A percentile compares a stretch with the other conserved stretches of the same genome.
phyloP scores from a whole-genome alignment of 2,329 filamentous ascomycete species.

The Harringtonia aguacate region DNA sequence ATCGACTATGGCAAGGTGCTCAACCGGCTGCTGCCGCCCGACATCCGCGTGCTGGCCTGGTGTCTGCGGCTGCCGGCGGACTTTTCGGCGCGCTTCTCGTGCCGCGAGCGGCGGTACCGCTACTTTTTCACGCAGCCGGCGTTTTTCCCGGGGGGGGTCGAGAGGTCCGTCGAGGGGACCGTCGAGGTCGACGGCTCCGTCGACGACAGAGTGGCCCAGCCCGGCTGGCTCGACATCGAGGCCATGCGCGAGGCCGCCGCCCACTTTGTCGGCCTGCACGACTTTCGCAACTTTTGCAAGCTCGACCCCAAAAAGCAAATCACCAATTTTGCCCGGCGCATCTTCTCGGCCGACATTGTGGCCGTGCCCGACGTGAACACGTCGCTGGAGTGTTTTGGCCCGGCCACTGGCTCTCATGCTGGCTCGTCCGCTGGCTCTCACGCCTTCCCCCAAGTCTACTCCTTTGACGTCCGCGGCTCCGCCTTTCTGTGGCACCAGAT shows the following conservation, averaged over 20 bases:
- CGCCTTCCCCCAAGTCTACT: conserved; percentile 57
- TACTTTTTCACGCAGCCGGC: conserved; percentile 98
- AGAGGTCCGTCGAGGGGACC: no score
- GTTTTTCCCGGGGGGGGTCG: conserved; percentile 60
- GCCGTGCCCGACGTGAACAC: conserved; percentile 47
- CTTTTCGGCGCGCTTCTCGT: conserved; percentile 90
- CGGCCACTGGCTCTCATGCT: no score
- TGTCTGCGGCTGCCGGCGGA: conserved; percentile 67
- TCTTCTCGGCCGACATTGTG: conserved; percentile 72
- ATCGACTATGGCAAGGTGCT: conserved; percentile 73
- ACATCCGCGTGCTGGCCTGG: conserved; percentile 90
- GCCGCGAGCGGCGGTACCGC: conserved; percentile 79
- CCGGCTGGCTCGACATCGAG: conserved; percentile 81
- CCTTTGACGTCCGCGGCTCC: conserved; percentile 78
- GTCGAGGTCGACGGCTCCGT: no score
- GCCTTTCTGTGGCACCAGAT: conserved; percentile 99
- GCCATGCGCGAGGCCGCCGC: conserved; percentile 78
- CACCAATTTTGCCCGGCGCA: conserved; percentile 66
- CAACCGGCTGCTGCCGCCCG: conserved; percentile 77
- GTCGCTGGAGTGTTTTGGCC: conserved; percentile 42
- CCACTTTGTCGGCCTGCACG: conserved; percentile 71
- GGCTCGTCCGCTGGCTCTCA: no score
- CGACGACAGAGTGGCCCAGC: conserved; percentile 27
- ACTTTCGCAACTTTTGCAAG: conserved; percentile 97
- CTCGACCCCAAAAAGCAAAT: conserved; percentile 85